Percentiles rank a stretch among this genome's conserved stretches.
Evolutionary conservation across 768 basidiomycete genomes (phyloP).

Genomic region (Mycena rosella): DNA sequence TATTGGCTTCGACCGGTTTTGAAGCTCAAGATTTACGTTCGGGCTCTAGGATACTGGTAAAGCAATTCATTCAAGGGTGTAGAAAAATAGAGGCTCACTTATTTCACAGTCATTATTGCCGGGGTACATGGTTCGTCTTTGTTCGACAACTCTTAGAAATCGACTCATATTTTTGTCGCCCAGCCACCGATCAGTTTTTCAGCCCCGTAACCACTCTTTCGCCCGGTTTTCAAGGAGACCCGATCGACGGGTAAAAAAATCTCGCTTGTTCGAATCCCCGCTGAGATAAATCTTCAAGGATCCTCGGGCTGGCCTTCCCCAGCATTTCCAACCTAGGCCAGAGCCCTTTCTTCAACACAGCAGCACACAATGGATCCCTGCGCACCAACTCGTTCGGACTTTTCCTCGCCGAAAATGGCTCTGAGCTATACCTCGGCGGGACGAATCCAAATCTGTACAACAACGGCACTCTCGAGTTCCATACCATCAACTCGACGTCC

Average conservation of each 20-base stretch:
- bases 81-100: neutral
- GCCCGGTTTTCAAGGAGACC: conserved; percentile 38
- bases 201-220: conserved; percentile 51
- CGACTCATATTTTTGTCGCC: no score
- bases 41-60: conserved; percentile 18
- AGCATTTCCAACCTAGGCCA: conserved; percentile 46
- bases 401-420: conserved; percentile 54
- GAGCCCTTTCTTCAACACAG: conserved; percentile 56
- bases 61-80: neutral
- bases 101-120: conserved; percentile 21
- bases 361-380: conserved; percentile 48
- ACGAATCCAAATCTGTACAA: conserved; percentile 58
- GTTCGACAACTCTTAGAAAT: neutral
- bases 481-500: conserved; percentile 36
- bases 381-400: conserved; percentile 56
- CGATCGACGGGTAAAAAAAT: conserved; percentile 35
- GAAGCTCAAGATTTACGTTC: neutral
- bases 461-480: conserved; percentile 54
- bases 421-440: conserved; percentile 67
- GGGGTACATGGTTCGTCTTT: conserved; percentile 23
- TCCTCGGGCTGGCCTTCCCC: conserved; percentile 54
- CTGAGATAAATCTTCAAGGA: conserved; percentile 34
- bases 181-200: conserved; percentile 40
- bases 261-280: conserved; percentile 23
- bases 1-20: neutral